phyloP scores from a whole-genome alignment of 2,329 filamentous ascomycete species.

The Trichoderma polysporum region DNA sequence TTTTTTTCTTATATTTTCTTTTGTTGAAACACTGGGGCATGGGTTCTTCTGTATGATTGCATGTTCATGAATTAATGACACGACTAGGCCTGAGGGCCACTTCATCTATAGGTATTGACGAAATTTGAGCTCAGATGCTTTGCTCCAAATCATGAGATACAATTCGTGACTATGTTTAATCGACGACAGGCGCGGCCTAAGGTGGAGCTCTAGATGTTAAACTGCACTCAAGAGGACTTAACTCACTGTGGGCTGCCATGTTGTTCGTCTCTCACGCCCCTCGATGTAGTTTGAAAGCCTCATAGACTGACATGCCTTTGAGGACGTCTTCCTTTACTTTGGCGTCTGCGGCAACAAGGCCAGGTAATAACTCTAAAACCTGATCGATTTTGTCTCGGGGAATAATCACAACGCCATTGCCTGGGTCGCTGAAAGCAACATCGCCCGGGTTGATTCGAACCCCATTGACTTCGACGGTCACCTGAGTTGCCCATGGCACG shows the following conservation, averaged over 20 bases:
- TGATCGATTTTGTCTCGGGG: constrained; percentile 59
- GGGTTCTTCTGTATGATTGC: constrained; percentile 34
- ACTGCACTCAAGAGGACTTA: constrained; percentile 25
- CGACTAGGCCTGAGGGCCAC: constrained; percentile 24
- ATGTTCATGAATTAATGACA: constrained; percentile 43
- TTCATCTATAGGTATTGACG: constrained; percentile 20
- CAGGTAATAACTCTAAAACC: constrained; percentile 61
- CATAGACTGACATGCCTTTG: constrained; percentile 59
- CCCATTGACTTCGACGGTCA: constrained; percentile 45
- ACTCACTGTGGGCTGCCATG: neutral
- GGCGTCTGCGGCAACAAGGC: constrained; percentile 52
- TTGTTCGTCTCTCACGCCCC: constrained; percentile 26
- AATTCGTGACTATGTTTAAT: neutral
- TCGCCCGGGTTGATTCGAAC: constrained; percentile 55
- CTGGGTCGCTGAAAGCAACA: constrained; percentile 66
- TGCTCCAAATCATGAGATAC: neutral
- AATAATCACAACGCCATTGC: constrained; percentile 69
- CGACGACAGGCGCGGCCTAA: neutral
- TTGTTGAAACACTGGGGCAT: constrained; percentile 26
- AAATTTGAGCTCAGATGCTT: neutral
- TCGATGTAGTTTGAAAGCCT: constrained; percentile 63
- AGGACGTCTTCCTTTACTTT: constrained; percentile 65
- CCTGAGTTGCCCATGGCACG: constrained; percentile 54
- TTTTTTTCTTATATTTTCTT: constrained; percentile 24
- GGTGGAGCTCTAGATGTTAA: neutral